Percentiles rank a stretch among this genome's conserved stretches.
phyloP scores from a whole-genome alignment of 345 rosid genomes.

The Mercurialis annua region DNA sequence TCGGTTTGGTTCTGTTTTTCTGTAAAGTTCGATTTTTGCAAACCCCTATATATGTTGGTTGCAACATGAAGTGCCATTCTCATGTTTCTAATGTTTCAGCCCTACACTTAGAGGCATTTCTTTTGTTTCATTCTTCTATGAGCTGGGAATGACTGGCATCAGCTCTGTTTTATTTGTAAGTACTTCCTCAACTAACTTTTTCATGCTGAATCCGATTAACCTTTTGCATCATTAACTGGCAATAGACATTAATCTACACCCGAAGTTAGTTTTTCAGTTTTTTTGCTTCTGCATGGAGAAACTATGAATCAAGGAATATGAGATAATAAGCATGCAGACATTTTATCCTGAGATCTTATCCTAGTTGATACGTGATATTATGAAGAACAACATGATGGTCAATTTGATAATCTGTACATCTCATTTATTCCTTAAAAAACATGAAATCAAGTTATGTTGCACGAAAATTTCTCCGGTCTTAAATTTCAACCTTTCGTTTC shows the following conservation, averaged over 20 bases:
- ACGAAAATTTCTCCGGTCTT: no score
- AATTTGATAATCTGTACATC: neutral
- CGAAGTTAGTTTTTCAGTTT: no score
- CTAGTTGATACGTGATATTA: neutral
- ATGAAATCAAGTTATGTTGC: no score
- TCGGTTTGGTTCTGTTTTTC: no score
- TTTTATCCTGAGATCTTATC: neutral
- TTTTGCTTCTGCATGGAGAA: neutral
- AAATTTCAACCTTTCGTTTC: no score
- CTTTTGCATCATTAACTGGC: neutral
- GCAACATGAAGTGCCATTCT: neutral
- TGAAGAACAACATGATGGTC: neutral
- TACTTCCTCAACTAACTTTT: neutral
- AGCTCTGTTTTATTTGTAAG: slow-evolving; percentile 43
- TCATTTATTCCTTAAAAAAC: no score
- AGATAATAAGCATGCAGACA: no score
- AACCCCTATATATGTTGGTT: no score
- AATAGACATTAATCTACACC: neutral
- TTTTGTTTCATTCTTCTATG: slow-evolving; percentile 49
- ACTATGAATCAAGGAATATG: neutral
- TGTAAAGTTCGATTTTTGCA: no score
- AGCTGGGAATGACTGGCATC: slow-evolving; percentile 61
- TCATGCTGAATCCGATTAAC: neutral
- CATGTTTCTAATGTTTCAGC: slow-evolving; percentile 25
- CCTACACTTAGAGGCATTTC: slow-evolving; percentile 49